A percentile compares a stretch with the other conserved stretches of the same genome.
These are phyloP conservation scores for Trypanosoma cruzi DNA, from an alignment of 208 protist species.

Conservation along the genomic window DNA sequence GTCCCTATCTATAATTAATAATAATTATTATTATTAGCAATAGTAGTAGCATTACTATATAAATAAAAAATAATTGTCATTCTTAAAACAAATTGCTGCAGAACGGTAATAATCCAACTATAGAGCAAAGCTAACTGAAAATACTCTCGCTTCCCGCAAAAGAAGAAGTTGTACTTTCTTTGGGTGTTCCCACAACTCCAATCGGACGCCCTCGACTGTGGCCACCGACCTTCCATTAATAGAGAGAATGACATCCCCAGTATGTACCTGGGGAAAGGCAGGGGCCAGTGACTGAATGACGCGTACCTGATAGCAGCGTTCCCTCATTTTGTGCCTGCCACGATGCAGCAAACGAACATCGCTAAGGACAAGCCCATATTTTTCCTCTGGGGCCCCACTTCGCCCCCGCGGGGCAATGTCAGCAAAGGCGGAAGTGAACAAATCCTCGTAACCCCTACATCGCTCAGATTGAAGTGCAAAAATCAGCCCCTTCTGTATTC, in stretches of 20 bases:
- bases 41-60: too few species aligned
- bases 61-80: too few species aligned
- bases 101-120: not conserved
- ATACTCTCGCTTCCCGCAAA: conserved; percentile 6
- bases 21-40: too few species aligned
- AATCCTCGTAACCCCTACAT: not conserved
- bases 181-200: not conserved
- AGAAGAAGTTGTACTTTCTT: conserved; percentile 16
- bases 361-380: conserved; percentile 19
- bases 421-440: not conserved
- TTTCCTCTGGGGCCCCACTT: not conserved
- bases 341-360: conserved; percentile 8
- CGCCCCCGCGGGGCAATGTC: not conserved
- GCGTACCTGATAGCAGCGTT: conserved; percentile 21
- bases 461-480: not conserved
- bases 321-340: conserved; percentile 2
- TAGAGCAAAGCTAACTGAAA: conserved; percentile 15
- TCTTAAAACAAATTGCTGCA: not conserved
- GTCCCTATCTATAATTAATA: too few species aligned
- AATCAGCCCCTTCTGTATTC: conserved; percentile 11
- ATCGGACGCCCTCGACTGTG: conserved; percentile 6
- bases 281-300: conserved; percentile 14
- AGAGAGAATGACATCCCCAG: conserved; percentile 14
- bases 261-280: conserved; percentile 10
- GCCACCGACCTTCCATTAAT: conserved; percentile 18